Conservation (phyloP, 805 yeast species). For the Diddensiella santjacobensis region DNA sequence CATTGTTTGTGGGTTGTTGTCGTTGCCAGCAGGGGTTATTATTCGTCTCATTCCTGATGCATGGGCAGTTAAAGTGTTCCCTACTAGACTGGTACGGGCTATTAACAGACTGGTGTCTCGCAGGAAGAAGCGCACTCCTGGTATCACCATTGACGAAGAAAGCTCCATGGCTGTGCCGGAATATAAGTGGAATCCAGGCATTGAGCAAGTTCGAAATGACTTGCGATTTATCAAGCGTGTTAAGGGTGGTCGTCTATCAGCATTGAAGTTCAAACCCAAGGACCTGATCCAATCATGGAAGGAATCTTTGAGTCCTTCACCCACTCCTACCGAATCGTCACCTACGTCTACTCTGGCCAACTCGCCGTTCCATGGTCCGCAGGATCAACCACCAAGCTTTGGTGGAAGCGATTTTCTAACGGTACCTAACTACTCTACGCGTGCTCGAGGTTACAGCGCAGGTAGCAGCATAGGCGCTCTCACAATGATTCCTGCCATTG, state of each 20-base stretch:
- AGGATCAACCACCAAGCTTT: background rate
- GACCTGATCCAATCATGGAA: slow-evolving; percentile 22
- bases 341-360: slow-evolving; percentile 17
- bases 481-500: slow-evolving; percentile 52
- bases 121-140: slow-evolving; percentile 20
- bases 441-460: slow-evolving; percentile 2
- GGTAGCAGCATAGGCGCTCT: slow-evolving; percentile 38
- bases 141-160: slow-evolving; percentile 20
- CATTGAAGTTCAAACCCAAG: slow-evolving; percentile 27
- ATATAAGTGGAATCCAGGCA: slow-evolving; percentile 39
- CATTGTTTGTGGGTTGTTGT: slow-evolving; percentile 68
- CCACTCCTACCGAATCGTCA: slow-evolving; percentile 17
- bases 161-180: slow-evolving; percentile 18
- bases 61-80: slow-evolving; percentile 28
- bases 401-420: slow-evolving; percentile 16
- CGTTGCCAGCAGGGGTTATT: slow-evolving; percentile 75
- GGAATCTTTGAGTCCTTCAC: slow-evolving; percentile 22
- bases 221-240: slow-evolving; percentile 33
- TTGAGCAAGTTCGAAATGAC: slow-evolving; percentile 38
- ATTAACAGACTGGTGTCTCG: slow-evolving; percentile 19
- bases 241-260: slow-evolving; percentile 40
- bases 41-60: slow-evolving; percentile 81
- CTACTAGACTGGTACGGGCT: slow-evolving; percentile 25
- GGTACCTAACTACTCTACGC: slow-evolving; percentile 19
- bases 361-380: slow-evolving; percentile 13